These are phyloP conservation scores for Scutellaria galericulata DNA, from an alignment of 257 asterid species.

Conservation along the genomic window DNA sequence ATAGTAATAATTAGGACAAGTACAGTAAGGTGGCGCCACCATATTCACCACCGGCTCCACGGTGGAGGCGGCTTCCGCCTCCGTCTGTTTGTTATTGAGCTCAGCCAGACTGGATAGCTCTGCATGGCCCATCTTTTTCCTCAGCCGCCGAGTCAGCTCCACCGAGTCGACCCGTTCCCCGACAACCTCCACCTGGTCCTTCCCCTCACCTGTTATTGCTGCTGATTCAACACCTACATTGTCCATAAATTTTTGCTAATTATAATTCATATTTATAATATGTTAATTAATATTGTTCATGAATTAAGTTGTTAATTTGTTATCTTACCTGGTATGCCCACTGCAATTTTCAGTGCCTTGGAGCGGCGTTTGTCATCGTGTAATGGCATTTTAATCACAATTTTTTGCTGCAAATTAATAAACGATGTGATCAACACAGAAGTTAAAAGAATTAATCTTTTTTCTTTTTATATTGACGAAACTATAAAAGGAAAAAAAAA, in stretches of 20 bases:
- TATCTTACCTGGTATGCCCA: constrained; percentile 41
- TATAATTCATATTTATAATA: too few relatives aligned
- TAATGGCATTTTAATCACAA: constrained; percentile 50
- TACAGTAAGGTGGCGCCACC: constrained; percentile 23
- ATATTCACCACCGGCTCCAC: constrained; percentile 13
- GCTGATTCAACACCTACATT: constrained; percentile 48
- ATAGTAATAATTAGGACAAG: not conserved
- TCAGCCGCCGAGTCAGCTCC: constrained; percentile 39
- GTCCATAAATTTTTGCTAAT: not conserved
- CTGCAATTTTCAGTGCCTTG: constrained; percentile 48
- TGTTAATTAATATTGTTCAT: too few relatives aligned
- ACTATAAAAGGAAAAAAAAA: not conserved
- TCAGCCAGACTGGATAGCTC: constrained; percentile 45
- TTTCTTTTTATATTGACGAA: too few relatives aligned
- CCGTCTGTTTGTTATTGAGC: constrained; percentile 1
- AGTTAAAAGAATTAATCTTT: too few relatives aligned
- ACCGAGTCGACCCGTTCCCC: constrained; percentile 64
- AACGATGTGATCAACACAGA: not conserved
- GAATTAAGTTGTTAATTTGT: too few relatives aligned
- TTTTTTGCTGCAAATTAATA: constrained; percentile 53
- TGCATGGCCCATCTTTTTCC: constrained; percentile 58
- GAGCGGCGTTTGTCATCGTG: constrained; percentile 43
- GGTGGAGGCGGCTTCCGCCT: not conserved
- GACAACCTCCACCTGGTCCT: constrained; percentile 47
- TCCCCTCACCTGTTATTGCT: constrained; percentile 43